These are phyloP conservation scores for Populus pruinosa DNA, from an alignment of 345 rosid genomes.

Conservation along the genomic window DNA sequence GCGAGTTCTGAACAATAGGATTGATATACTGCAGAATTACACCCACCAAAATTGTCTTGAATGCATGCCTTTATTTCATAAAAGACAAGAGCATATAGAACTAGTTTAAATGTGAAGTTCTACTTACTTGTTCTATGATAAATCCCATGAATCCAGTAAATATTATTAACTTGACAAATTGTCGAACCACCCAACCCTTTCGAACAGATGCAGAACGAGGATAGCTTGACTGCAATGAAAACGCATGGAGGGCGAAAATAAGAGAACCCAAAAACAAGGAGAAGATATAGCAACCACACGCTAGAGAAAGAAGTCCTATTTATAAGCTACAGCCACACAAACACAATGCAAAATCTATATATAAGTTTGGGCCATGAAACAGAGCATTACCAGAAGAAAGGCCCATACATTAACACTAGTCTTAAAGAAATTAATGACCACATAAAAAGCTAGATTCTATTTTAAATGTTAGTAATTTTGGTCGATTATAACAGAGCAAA, in stretches of 20 bases:
- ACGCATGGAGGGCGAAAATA: not conserved
- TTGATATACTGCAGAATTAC: conserved; percentile 82
- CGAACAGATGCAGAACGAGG: conserved; percentile 77
- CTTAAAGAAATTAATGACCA: no score
- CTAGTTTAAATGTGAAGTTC: conserved; percentile 3
- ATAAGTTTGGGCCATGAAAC: no score
- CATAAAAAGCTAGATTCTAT: no score
- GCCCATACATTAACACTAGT: no score
- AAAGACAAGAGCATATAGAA: conserved; percentile 7
- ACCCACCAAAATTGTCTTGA: conserved; percentile 22
- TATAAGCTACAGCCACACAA: no score
- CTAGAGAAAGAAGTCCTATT: no score
- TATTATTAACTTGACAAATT: conserved; percentile 71
- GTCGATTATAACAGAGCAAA: no score
- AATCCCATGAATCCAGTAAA: conserved; percentile 96
- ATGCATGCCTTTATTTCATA: not conserved
- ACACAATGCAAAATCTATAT: no score
- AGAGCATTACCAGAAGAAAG: no score
- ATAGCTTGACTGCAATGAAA: conserved; percentile 62
- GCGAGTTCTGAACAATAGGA: conserved; percentile 91
- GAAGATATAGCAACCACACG: no score
- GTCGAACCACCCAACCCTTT: conserved; percentile 90
- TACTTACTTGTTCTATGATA: conserved; percentile 80
- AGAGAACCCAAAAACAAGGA: no score
- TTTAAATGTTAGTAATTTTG: no score